Evolutionary conservation across 768 basidiomycete genomes (phyloP), one percentile per base, ranked within the genome.

Genomic region (Kwoniella europaea): DNA sequence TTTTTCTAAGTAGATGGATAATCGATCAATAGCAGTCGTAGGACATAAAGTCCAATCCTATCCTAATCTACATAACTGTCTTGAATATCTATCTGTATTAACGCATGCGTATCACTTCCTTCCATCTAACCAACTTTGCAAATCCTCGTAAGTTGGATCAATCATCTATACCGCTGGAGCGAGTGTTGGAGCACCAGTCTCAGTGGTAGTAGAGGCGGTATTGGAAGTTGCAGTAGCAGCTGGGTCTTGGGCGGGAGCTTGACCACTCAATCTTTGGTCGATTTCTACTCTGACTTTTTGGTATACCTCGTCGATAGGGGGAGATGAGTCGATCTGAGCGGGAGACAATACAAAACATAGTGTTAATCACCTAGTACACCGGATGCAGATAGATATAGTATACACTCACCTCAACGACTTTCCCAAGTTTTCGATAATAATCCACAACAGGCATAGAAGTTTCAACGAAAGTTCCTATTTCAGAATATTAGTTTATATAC

Each of bases 401-500:
- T 35, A 41, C 2, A 62, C 88, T 68, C 76, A 94, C 94, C 86
- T 93, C 88, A 43, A 90, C 89, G 13, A 97, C 92, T 82, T 92
- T 94, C 74, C 84, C 86, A 60, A 86, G 82, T 57, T 84, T 81
- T 63, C 86, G 83, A 82, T 96, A 95, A 83, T 94, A 87, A 57
- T 93, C 86, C 67, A 99, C 92, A 62, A 99, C 96, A 7, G 97
- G 96, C 91, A 93, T 93, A 6, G 91, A 92, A 65, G 92, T 90
- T 60, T 90, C 88, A 70, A 91, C 87, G 85, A 98, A 96, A 1
- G 94, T 95, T 42, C 86, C 94, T 86, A 1, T 54, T 42, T 15
- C 18, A 12, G 29, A n/a, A n/a, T n/a, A n/a, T n/a, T n/a, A n/a
- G n/a, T n/a, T n/a, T n/a, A n/a, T n/a, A n/a, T n/a, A n/a, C n/a